Percentiles rank a stretch among this genome's conserved stretches.
Conservation (phyloP, 1,284 basidiomycete genomes). For the Leccinum fallax region DNA sequence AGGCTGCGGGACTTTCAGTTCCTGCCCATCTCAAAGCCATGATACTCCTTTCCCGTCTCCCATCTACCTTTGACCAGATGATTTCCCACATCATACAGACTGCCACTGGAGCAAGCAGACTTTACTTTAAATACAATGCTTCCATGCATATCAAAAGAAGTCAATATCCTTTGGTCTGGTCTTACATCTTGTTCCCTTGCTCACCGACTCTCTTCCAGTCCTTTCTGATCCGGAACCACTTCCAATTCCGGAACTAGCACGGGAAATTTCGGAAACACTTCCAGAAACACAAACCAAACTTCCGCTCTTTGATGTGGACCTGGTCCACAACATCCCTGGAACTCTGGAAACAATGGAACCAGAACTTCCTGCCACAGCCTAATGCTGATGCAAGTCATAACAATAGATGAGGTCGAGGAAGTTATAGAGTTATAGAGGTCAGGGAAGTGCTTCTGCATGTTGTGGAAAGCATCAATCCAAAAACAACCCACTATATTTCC, state of each 20-base stretch:
- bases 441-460: too few relatives aligned
- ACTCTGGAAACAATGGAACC: too few relatives aligned
- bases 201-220: neutral
- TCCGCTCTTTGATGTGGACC: neutral
- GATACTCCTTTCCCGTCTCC: neutral
- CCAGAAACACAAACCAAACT: neutral
- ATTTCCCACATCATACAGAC: neutral
- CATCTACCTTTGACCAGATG: neutral
- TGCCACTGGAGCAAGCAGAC: neutral
- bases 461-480: too few relatives aligned
- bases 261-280: too few relatives aligned
- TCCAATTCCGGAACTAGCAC: too few relatives aligned
- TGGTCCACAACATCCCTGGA: neutral
- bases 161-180: neutral
- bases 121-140: neutral
- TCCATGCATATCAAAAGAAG: neutral
- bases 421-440: too few relatives aligned
- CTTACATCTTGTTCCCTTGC: neutral
- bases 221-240: too few relatives aligned
- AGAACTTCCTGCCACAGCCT: too few relatives aligned
- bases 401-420: too few relatives aligned
- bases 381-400: too few relatives aligned
- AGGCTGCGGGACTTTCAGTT: accelerated
- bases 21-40: neutral
- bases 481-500: too few relatives aligned